Evolutionary conservation across 2,329 filamentous ascomycete species (phyloP).

Genomic region (Emmonsia crescens): DNA sequence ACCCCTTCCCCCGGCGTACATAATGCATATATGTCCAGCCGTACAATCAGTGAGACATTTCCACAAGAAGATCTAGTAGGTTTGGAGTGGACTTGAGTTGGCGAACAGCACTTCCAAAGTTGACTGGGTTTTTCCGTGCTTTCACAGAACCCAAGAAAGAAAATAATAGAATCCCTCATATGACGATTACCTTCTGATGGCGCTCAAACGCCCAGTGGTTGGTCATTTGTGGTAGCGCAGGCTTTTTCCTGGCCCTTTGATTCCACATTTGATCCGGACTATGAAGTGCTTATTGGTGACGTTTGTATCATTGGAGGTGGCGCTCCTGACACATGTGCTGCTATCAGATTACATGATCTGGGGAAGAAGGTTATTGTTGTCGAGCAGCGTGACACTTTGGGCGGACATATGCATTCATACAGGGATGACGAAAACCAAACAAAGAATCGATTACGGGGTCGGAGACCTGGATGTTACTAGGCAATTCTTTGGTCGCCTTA

Average conservation of each 20-base stretch:
- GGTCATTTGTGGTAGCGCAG: not conserved
- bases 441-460: slow-evolving; percentile 22
- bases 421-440: slow-evolving; percentile 12
- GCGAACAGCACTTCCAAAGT: not conserved
- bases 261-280: not conserved
- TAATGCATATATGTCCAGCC: not conserved
- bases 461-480: slow-evolving; percentile 14
- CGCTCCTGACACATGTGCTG: slow-evolving; percentile 21
- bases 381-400: slow-evolving; percentile 18
- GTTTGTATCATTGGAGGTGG: slow-evolving; percentile 23
- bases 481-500: slow-evolving; percentile 18
- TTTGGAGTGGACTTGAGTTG: not conserved
- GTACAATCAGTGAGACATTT: not conserved
- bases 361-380: slow-evolving; percentile 19
- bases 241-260: not conserved
- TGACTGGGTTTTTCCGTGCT: too few relatives aligned
- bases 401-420: slow-evolving; percentile 21
- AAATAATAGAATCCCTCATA: not conserved
- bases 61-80: not conserved
- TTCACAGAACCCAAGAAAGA: not conserved
- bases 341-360: slow-evolving; percentile 18
- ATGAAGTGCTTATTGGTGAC: slow-evolving; percentile 14
- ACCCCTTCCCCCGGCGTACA: too few relatives aligned
- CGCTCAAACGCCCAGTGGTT: not conserved
- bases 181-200: not conserved